Evolutionary conservation across 2,329 filamentous ascomycete species (phyloP).

Genomic region (Calonectria pauciramosa): DNA sequence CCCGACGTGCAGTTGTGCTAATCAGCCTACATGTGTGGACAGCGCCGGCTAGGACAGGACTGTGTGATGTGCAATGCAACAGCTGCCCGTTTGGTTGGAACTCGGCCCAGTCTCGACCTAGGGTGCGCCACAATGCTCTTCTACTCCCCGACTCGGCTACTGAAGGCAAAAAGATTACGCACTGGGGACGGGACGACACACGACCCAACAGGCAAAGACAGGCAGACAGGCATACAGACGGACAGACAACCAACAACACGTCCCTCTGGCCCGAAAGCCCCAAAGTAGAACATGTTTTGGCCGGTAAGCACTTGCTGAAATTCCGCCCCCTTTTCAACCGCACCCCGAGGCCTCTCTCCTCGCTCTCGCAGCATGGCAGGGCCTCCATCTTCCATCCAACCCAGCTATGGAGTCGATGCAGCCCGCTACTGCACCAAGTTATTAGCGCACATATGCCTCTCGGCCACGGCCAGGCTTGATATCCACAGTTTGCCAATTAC

Average conservation of each 20-base stretch:
- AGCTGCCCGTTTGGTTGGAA: constrained; percentile 23
- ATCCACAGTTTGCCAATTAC: constrained; percentile 30
- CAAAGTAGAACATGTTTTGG: constrained; percentile 9
- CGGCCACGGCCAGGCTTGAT: constrained; percentile 30
- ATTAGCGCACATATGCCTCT: constrained; percentile 40
- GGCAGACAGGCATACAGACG: not conserved
- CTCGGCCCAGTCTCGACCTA: constrained; percentile 35
- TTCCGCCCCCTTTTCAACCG: constrained; percentile 33
- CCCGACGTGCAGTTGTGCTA: constrained; percentile 14
- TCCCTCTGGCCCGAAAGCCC: not conserved
- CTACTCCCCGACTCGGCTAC: constrained; percentile 21
- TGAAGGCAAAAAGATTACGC: constrained; percentile 18
- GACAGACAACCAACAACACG: constrained; percentile 27
- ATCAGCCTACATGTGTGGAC: constrained; percentile 7
- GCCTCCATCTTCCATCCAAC: constrained; percentile 31
- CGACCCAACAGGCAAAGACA: not conserved
- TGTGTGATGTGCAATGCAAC: constrained; percentile 7
- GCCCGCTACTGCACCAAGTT: constrained; percentile 43
- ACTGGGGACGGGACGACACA: not conserved
- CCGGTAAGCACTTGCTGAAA: constrained; percentile 13
- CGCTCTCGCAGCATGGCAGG: constrained; percentile 32
- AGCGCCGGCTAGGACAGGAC: constrained; percentile 7
- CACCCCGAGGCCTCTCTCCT: constrained; percentile 23
- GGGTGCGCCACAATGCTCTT: constrained; percentile 32
- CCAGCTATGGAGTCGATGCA: constrained; percentile 32